Base-by-base conservation (phyloP, 495 filamentous ascomycete species). In the Tuber umbilicatum region DNA sequence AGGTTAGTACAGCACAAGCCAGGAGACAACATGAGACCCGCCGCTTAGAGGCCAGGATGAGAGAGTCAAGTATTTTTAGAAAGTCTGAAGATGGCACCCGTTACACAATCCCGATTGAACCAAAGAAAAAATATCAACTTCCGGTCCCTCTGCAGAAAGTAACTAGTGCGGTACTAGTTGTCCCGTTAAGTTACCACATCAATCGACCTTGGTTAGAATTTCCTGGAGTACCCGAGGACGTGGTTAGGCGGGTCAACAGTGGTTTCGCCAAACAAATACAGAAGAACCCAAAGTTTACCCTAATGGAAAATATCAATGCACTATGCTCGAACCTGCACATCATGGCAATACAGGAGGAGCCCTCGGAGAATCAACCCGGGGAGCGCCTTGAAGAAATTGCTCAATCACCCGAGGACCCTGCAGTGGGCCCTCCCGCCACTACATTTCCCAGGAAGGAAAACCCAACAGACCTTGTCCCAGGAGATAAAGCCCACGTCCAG, bases 21-120 rank as follows among this genome's bases (percentile, higher is more conserved):
- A 86, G 88, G 72, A 86, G 93, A 70, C 86, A 89, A 17, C 81
- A 85, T 69, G 92, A 95, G 81, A 89, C 86, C 45, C 87, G 89
- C 45, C 92, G 94, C 75, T 86, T 97, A 0, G 92, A 96, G 83
- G 88, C 92, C 31, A 87, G 93, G n/a, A 88, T 97, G 84, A 88
- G 90, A 40, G 85, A 90, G 76, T 79, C 90, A 37, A 88, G 89
- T 2, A 79, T 88, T 39, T 97, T 92, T 80, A 86, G 88, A 38
- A 94, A 90, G 76, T 89, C 90, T 21, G 83, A 86, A 60, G 91
- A 96, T 84, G 91, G 91, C 21, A 83, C 90, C 50, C 87, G 87
- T 12, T 97, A 90, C 79, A 89, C 89, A 0, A 82, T 97, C 70
- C 92, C 93, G 2, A 84, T 97, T 4, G 89, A 93, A 72, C 89